Evolutionary conservation across 2,329 filamentous ascomycete species (phyloP).

Genomic region (Plenodomus biglobosus): DNA sequence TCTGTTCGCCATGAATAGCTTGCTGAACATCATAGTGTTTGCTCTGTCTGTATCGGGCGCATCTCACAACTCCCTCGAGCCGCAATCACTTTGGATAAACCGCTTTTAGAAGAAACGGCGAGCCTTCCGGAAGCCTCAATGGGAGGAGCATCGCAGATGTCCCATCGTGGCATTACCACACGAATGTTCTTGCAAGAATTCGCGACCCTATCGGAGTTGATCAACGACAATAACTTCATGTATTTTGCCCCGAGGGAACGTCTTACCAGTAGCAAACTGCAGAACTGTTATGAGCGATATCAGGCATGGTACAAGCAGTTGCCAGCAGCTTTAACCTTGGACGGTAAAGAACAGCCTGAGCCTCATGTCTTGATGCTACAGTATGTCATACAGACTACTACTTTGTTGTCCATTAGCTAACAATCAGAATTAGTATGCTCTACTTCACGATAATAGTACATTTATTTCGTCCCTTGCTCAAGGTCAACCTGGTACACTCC

Average conservation of each 20-base stretch:
- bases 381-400: conserved; percentile 54
- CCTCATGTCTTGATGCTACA: conserved; percentile 73
- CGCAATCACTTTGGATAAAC: conserved; percentile 53
- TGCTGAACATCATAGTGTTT: conserved; percentile 35
- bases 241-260: conserved; percentile 70
- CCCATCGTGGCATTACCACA: conserved; percentile 24
- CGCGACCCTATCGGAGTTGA: conserved; percentile 71
- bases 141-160: conserved; percentile 11
- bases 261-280: conserved; percentile 64
- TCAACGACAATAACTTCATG: conserved; percentile 70
- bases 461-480: conserved; percentile 74
- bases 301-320: conserved; percentile 71
- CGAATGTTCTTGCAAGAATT: conserved; percentile 55
- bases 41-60: conserved; percentile 51
- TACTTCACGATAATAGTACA: conserved; percentile 70
- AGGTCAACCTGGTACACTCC: conserved; percentile 60
- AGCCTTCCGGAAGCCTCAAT: conserved; percentile 41
- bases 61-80: conserved; percentile 51
- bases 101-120: conserved; percentile 62
- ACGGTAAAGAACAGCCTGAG: conserved; percentile 57
- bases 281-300: conserved; percentile 68
- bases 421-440: conserved; percentile 55
- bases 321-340: conserved; percentile 62
- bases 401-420: conserved; percentile 8
- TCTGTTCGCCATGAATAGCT: not conserved